Base-by-base conservation (phyloP, 768 basidiomycete genomes). In the Boletus tomentosulus region DNA sequence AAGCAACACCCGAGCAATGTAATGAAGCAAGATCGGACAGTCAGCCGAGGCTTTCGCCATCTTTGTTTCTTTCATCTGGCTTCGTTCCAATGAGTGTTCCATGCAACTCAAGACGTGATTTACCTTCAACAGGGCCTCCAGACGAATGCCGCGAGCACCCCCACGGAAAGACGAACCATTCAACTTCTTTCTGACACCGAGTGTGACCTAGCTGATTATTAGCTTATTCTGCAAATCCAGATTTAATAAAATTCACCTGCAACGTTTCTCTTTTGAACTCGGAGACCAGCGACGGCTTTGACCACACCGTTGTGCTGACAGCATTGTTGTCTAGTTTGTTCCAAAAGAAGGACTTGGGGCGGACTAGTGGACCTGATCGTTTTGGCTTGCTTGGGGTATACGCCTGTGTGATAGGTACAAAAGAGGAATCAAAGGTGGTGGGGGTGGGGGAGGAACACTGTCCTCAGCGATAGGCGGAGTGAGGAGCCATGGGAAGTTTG, bases 271-370 rank as follows among this genome's bases (percentile, higher is more conserved):
- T n/a, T n/a, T n/a, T 77, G 43, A 92, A 74, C 4, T 74, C 56
- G 1, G 78, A 57, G 11, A 69, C 63, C 0, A 66, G n/a, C 4
- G 71, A 62, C 10, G 81, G 55, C 28, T 89, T 85, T 48, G 74
- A 76, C 91, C 92, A 98, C 10, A 98, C 77, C 1, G 88, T 88
- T 7, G 77, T 61, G 3, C 60, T 56, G 4, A 78, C 59, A 6
- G 71, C 64, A 7, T 74, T 59, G 12, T 65, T 66, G 19, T 77
- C 71, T 6, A 94, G 57, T 61, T 96, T 95, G 58, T 84, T 87
- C 93, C 94, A 96, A 67, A 92, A 92, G 74, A 97, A 93, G 2
- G 94, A 89, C 68, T 88, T 87, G 48, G 90, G 66, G n/a, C n/a
- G n/a, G n/a, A n/a, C n/a, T 45, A 79, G 78, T 19, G 85, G 83